Percentiles rank a stretch among this genome's conserved stretches.
Conservation (phyloP, 495 filamentous ascomycete genomes). For the Penicillium lividum region DNA sequence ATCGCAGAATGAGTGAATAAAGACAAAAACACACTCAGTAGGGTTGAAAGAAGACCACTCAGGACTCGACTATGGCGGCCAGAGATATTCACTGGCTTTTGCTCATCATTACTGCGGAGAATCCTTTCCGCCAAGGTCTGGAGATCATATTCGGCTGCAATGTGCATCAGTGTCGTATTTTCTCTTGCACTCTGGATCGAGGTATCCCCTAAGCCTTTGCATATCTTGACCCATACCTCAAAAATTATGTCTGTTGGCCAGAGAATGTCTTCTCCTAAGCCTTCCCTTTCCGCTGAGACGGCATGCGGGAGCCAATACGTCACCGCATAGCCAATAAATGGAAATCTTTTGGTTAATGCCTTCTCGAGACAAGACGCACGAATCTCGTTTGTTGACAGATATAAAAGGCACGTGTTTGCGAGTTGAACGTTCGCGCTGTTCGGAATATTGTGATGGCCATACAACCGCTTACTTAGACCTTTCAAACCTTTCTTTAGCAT, state of each 20-base stretch:
- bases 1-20: no score
- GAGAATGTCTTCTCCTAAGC: neutral
- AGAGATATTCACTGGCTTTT: no score
- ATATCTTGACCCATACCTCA: no score
- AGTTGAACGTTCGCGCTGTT: neutral
- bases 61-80: no score
- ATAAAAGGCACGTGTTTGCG: neutral
- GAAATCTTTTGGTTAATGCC: neutral
- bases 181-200: neutral
- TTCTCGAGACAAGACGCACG: neutral
- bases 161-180: neutral
- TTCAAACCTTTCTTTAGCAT: neutral
- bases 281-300: neutral
- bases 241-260: neutral
- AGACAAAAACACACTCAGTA: no score
- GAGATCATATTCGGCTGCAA: neutral
- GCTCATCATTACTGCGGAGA: neutral
- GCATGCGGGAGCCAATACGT: neutral
- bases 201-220: neutral
- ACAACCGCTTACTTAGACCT: neutral
- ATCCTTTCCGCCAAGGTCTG: neutral
- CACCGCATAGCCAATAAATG: neutral
- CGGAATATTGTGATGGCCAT: neutral
- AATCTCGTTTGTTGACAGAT: neutral
- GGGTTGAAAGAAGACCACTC: no score